Evolutionary conservation across 106 monocot species (phyloP), one percentile per base, ranked within the genome.

Genomic region (Dioscorea alata): DNA sequence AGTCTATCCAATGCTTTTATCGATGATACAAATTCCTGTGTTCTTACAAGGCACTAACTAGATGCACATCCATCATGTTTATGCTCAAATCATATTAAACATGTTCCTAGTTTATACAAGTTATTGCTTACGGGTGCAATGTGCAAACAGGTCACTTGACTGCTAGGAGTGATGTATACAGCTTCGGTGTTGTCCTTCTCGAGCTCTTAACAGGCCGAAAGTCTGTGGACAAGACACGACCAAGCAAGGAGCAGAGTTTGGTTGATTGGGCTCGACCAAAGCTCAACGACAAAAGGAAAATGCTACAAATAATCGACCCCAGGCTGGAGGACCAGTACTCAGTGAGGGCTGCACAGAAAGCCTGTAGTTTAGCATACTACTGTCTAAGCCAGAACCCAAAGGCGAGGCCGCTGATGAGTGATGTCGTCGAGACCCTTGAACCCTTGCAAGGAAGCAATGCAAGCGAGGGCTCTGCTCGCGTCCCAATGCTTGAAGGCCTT

Each of bases 191-290:
- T 22, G 93, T 93, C 59, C 89, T 93, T 16, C 83, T 93, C 4
- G 93, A 93, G 71, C 89, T 93, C 65, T 78, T 93, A 57, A 93
- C 89, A 0, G 93, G 93, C 21, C 81, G 93, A 2, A 71, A 70
- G 57, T 89, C 93, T 8, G 84, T 93, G 7, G 93, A 93, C 81
- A 93, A 93, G 72, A 82, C 84, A 22, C 78, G 89, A 0, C 93
- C 93, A 15, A 79, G 81, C 75, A 89, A 80, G 79, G 93, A 93
- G 68, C 93, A 93, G 64, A 89, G 86, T 73, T 57, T 93, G 64
- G 93, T 93, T 6, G 89, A 93, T 62, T 93, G 93, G 93, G 93
- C 89, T n/a, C 88, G 79, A 4, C 89, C 86, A 17, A 89, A 86
- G 65, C 86, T 93, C 33, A 93, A 82, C 24, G 93, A 93, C 84